Evolutionary conservation across 768 basidiomycete genomes (phyloP), one percentile per base, ranked within the genome.

Genomic region (Boletus reticulatus): DNA sequence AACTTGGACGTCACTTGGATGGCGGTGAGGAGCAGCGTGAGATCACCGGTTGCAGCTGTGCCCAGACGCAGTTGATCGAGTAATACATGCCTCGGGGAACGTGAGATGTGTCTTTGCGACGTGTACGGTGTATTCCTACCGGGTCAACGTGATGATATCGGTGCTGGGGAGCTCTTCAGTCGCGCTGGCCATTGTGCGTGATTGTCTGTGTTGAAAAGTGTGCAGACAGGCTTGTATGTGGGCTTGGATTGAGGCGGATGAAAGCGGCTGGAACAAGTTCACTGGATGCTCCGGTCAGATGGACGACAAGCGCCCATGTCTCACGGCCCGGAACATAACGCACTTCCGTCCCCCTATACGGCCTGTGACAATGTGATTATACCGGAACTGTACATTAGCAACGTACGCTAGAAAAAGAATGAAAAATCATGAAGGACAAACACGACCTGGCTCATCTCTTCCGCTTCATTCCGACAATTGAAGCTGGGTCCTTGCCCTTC

Each of bases 1-100:
- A 98, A 98, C 75, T 94, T 94, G 77, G 90, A 94, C 32, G 92
- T 92, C 60, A 94, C 85, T 72, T 97, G 94, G 71, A 99, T 98
- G 45, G 94, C 96, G 57, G 88, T 96, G 61, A 99, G 82, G 53
- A 99, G 83, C 57, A 98, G 75, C 4, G 97, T 98, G 52, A 98
- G 78, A 76, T 98, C 97, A 56, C 97, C 96, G 1, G 92, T 93
- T 7, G 94, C 94, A 6, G 83, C 74, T 11, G 84, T 73, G 38
- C 95, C 95, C 29, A 95, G 78, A 54, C 87, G 85, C 61, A 91
- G 73, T 73, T 96, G 94, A 67, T 93, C 89, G 52, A 79, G 78
- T 45, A 98, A 82, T 70, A 98, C 91, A 79, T 97, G 93, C 53
- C 92, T 93, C 63, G 24, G 37, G 43, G 24, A 10, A 32, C 2